These are phyloP conservation scores for Solanum verrucosum DNA, from an alignment of 257 asterid species.

Conservation along the genomic window DNA sequence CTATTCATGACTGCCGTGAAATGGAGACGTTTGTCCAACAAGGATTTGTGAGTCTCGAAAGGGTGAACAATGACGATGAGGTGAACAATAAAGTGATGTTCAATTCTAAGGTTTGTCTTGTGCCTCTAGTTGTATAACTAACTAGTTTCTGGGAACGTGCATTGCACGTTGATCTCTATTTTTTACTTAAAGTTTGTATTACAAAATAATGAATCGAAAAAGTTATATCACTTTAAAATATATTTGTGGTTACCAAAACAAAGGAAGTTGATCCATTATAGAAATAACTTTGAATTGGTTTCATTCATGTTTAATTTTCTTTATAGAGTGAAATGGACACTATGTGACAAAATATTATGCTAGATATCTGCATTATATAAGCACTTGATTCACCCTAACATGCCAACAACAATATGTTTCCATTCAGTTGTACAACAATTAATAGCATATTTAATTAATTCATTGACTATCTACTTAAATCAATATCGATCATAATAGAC, in stretches of 20 bases:
- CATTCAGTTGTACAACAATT: not conserved
- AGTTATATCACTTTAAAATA: not conserved
- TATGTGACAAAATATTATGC: not conserved
- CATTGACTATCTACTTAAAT: not conserved
- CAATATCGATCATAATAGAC: not conserved
- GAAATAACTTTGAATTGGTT: not conserved
- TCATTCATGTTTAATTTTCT: not conserved
- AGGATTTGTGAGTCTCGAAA: not conserved
- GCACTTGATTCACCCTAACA: not conserved
- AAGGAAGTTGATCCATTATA: not conserved
- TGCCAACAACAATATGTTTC: not conserved
- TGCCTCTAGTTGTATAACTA: not conserved
- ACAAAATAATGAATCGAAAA: not conserved
- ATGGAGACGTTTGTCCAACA: not conserved
- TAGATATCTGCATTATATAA: not conserved
- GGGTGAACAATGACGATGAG: not conserved
- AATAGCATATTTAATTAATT: not conserved
- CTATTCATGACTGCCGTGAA: not conserved
- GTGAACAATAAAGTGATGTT: not conserved
- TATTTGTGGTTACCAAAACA: not conserved
- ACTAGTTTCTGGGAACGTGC: no score
- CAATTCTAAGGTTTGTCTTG: not conserved
- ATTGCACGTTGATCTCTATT: not conserved
- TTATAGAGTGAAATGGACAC: not conserved
- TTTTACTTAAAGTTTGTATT: not conserved